Conservation (phyloP, 352 stramenopile species). For the Aphanomyces invadans region DNA sequence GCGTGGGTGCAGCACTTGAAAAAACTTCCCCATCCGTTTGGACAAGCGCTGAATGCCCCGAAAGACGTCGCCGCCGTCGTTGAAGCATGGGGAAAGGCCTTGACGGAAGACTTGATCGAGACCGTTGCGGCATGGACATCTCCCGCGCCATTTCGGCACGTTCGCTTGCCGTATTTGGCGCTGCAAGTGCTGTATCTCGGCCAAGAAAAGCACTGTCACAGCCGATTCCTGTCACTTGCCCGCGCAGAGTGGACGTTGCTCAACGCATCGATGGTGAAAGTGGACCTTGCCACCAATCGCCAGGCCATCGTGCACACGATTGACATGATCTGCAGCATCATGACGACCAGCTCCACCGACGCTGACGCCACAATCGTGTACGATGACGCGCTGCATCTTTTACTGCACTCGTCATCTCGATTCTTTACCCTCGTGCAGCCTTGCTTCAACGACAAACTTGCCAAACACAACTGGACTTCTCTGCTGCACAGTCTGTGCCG, state of each 20-base stretch:
- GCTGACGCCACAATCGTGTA: conserved; percentile 51
- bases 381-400: conserved; percentile 47
- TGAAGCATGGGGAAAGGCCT: conserved; percentile 12
- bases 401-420: conserved; percentile 50
- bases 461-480: neutral
- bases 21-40: conserved; percentile 49
- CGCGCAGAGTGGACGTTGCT: conserved; percentile 57
- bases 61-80: conserved; percentile 21
- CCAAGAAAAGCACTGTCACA: conserved; percentile 29
- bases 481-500: conserved; percentile 17
- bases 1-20: conserved; percentile 32
- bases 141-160: conserved; percentile 38
- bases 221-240: conserved; percentile 46
- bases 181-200: conserved; percentile 49
- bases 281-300: conserved; percentile 23
- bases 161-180: conserved; percentile 44
- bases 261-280: conserved; percentile 28
- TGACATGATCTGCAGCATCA: conserved; percentile 42
- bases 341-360: conserved; percentile 32
- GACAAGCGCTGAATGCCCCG: neutral
- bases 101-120: conserved; percentile 31
- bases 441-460: neutral
- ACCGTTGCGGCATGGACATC: conserved; percentile 53
- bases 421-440: conserved; percentile 61
- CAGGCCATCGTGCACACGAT: conserved; percentile 35